phyloP scores from a whole-genome alignment of 1,284 basidiomycete genomes.

The Cryptococcus hybrid region DNA sequence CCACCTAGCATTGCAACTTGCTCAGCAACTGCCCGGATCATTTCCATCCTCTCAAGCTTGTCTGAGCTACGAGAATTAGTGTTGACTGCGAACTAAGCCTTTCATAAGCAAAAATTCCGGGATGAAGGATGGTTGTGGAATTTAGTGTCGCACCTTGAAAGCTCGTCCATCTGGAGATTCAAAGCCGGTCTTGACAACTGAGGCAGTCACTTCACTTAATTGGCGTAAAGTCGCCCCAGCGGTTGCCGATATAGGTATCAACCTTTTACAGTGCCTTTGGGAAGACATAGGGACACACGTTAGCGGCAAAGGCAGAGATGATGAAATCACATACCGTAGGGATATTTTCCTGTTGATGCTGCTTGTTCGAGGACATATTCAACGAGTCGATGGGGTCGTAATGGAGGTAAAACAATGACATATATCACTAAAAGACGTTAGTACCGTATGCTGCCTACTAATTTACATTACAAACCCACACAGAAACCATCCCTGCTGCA shows the following conservation, averaged over 20 bases:
- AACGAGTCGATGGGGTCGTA: slow-evolving; percentile 34
- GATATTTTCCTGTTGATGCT: slow-evolving; percentile 31
- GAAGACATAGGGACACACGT: no score
- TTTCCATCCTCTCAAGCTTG: slow-evolving; percentile 35
- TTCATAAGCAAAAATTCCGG: no score
- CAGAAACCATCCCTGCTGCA: slow-evolving; percentile 1
- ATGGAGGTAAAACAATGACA: slow-evolving; percentile 31
- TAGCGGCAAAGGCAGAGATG: no score
- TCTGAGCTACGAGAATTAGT: slow-evolving; percentile 33
- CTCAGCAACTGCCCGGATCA: slow-evolving; percentile 42
- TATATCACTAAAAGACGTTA: slow-evolving; percentile 28
- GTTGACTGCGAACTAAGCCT: slow-evolving; percentile 33
- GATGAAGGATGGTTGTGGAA: no score
- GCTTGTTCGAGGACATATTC: slow-evolving; percentile 33
- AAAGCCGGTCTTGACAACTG: slow-evolving; percentile 21
- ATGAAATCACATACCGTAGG: slow-evolving; percentile 20
- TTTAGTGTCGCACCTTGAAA: slow-evolving; percentile 6
- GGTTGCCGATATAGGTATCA: slow-evolving; percentile 32
- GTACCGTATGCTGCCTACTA: no score
- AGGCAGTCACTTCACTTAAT: slow-evolving; percentile 20
- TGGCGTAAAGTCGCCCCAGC: slow-evolving; percentile 24
- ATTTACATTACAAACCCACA: neutral
- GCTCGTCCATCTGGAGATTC: slow-evolving; percentile 14
- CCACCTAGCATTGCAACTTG: slow-evolving; percentile 28
- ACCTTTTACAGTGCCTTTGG: slow-evolving; percentile 32